Evolutionary conservation across 192 early-diverging fungal species (phyloP).

Genomic region (Mortierella hygrophila): DNA sequence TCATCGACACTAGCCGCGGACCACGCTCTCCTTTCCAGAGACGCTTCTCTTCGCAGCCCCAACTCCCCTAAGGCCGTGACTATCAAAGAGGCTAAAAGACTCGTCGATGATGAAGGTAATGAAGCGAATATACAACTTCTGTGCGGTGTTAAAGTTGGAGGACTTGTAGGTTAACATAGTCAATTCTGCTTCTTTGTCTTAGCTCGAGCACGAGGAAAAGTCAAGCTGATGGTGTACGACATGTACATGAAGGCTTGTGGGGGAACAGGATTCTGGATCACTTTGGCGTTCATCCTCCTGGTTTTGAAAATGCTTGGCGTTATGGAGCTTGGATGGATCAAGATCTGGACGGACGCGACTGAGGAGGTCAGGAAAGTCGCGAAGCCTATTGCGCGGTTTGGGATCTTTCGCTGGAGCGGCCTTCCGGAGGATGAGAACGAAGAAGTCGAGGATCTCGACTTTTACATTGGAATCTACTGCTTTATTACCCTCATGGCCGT

Average conservation of each 20-base stretch:
- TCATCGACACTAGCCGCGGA: conserved; percentile 31
- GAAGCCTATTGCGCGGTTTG: background rate
- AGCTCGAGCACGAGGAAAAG: conserved; percentile 81
- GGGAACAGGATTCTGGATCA: conserved; percentile 70
- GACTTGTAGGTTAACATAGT: background rate
- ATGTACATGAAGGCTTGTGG: conserved; percentile 81
- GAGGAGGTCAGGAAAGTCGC: background rate
- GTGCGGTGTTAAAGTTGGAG: background rate
- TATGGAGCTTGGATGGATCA: conserved; percentile 75
- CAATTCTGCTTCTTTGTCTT: background rate
- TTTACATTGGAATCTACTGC: conserved; percentile 73
- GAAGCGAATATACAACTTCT: background rate
- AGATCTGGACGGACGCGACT: conserved; percentile 63
- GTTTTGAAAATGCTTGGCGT: conserved; percentile 64
- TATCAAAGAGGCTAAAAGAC: conserved; percentile 47
- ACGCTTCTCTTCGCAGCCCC: conserved; percentile 11
- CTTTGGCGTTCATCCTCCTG: conserved; percentile 57
- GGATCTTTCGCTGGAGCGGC: background rate
- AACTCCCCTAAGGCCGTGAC: conserved; percentile 20
- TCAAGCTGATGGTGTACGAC: conserved; percentile 80
- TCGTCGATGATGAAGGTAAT: conserved; percentile 65
- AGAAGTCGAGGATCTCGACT: conserved; percentile 47
- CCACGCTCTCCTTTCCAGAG: conserved; percentile 33
- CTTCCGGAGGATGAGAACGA: conserved; percentile 8
- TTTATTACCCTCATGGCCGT: conserved; percentile 58